Evolutionary conservation across 2,329 filamentous ascomycete species (phyloP).

Genomic region (Ceratocystis harringtonii): DNA sequence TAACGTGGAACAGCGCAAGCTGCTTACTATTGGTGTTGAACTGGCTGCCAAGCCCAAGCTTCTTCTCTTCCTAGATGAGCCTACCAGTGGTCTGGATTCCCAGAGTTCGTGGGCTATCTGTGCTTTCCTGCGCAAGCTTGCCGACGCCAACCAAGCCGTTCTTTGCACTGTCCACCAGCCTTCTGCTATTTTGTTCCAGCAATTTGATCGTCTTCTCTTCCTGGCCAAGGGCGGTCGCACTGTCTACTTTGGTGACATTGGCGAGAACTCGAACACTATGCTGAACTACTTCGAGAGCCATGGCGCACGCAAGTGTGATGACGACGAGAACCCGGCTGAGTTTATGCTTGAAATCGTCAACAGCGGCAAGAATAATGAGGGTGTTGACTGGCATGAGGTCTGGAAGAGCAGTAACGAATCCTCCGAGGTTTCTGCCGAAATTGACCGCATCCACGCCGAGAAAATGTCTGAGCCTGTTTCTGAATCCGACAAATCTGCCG

Average conservation of each 20-base stretch:
- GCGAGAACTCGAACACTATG: slow-evolving; percentile 40
- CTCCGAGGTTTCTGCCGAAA: slow-evolving; percentile 40
- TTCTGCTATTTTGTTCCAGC: slow-evolving; percentile 36
- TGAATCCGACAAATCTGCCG: slow-evolving; percentile 18
- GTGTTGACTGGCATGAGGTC: slow-evolving; percentile 49
- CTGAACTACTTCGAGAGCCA: slow-evolving; percentile 50
- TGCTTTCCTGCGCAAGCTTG: slow-evolving; percentile 45
- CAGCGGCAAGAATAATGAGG: slow-evolving; percentile 26
- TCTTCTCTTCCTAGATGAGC: slow-evolving; percentile 48
- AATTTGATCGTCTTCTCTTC: slow-evolving; percentile 48
- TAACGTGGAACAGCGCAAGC: slow-evolving; percentile 47
- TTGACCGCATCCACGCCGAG: slow-evolving; percentile 45
- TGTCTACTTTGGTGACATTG: slow-evolving; percentile 55
- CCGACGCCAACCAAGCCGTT: slow-evolving; percentile 37
- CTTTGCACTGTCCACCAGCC: slow-evolving; percentile 43
- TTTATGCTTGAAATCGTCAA: slow-evolving; percentile 51
- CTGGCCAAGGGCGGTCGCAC: slow-evolving; percentile 50
- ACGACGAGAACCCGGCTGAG: slow-evolving; percentile 58
- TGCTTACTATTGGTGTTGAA: slow-evolving; percentile 47
- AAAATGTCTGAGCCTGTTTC: slow-evolving; percentile 22
- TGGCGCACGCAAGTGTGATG: slow-evolving; percentile 43
- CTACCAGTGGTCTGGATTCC: slow-evolving; percentile 46
- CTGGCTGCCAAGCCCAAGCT: slow-evolving; percentile 42
- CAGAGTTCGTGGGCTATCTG: slow-evolving; percentile 51
- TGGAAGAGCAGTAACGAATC: slow-evolving; percentile 45